Conservation (phyloP, 2,329 filamentous ascomycete genomes). For the Aspergillus sp. region DNA sequence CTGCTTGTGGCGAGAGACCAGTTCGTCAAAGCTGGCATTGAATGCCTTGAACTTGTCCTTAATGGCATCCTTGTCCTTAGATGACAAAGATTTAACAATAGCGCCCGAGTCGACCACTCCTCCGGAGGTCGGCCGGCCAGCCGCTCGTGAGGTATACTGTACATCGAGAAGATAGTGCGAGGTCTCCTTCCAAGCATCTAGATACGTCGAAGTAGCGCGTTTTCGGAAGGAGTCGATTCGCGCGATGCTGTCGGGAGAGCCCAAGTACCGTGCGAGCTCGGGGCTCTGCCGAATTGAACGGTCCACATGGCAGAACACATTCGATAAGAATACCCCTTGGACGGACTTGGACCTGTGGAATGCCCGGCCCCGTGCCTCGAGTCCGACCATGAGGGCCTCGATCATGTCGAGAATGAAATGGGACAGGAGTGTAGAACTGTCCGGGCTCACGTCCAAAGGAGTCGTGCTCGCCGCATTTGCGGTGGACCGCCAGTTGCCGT, state of each 20-base stretch:
- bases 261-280: slow-evolving; percentile 70
- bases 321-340: slow-evolving; percentile 86
- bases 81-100: slow-evolving; percentile 77
- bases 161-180: slow-evolving; percentile 83
- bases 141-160: slow-evolving; percentile 77
- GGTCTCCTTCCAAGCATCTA: slow-evolving; percentile 84
- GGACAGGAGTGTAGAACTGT: slow-evolving; percentile 82
- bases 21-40: slow-evolving; percentile 85
- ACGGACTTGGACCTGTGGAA: slow-evolving; percentile 75
- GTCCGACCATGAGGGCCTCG: slow-evolving; percentile 69
- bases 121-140: slow-evolving; percentile 66
- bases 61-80: slow-evolving; percentile 92
- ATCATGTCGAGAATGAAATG: slow-evolving; percentile 89
- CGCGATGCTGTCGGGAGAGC: slow-evolving; percentile 57
- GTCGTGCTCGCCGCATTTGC: slow-evolving; percentile 65
- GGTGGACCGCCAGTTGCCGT: slow-evolving; percentile 77
- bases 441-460: slow-evolving; percentile 81
- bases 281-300: slow-evolving; percentile 74
- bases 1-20: slow-evolving; percentile 76
- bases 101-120: slow-evolving; percentile 68
- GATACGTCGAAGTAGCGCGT: slow-evolving; percentile 75
- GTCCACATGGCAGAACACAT: slow-evolving; percentile 79
- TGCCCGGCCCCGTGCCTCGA: slow-evolving; percentile 71
- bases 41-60: slow-evolving; percentile 95
- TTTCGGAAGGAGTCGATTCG: slow-evolving; percentile 83